A percentile compares a stretch with the other conserved stretches of the same genome.
These are phyloP conservation scores for Agrocybe pediades DNA, from an alignment of 768 basidiomycete genomes.

Conservation along the genomic window DNA sequence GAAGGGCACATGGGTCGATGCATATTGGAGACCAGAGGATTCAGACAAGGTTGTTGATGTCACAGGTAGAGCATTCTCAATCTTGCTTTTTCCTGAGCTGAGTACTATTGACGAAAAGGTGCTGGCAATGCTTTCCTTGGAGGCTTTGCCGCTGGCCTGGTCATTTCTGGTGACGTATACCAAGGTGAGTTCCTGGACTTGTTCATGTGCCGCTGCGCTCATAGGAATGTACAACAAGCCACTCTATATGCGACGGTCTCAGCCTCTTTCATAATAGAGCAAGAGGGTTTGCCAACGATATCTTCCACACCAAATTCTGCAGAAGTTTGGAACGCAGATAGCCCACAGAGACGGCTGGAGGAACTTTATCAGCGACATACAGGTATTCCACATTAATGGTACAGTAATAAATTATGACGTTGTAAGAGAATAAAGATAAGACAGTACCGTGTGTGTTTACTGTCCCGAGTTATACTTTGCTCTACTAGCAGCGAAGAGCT, in stretches of 20 bases:
- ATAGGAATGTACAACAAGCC: conserved; percentile 41
- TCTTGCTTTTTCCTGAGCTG: background rate
- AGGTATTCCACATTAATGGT: conserved; percentile 35
- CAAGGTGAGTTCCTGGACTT: conserved; percentile 51
- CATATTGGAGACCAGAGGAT: conserved; percentile 64
- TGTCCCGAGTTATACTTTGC: conserved; percentile 52
- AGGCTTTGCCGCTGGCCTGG: conserved; percentile 76
- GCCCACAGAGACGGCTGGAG: conserved; percentile 57
- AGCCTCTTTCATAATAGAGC: conserved; percentile 83
- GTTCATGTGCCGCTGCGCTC: conserved; percentile 1
- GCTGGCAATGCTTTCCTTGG: conserved; percentile 93
- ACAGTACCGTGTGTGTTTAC: conserved; percentile 16
- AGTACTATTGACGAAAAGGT: conserved; percentile 44
- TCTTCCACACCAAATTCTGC: conserved; percentile 28
- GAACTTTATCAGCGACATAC: conserved; percentile 46
- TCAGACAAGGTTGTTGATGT: conserved; percentile 69
- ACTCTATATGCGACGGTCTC: conserved; percentile 76
- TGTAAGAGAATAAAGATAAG: conserved; percentile 26
- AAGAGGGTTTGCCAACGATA: conserved; percentile 69
- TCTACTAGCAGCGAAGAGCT: conserved; percentile 89
- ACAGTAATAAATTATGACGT: conserved; percentile 31
- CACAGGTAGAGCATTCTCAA: conserved; percentile 54
- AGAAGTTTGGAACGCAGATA: conserved; percentile 73
- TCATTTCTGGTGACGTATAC: conserved; percentile 57
- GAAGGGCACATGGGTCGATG: conserved; percentile 63